phyloP scores from a whole-genome alignment of 441 rosid species.

The Gossypium trilobum region DNA sequence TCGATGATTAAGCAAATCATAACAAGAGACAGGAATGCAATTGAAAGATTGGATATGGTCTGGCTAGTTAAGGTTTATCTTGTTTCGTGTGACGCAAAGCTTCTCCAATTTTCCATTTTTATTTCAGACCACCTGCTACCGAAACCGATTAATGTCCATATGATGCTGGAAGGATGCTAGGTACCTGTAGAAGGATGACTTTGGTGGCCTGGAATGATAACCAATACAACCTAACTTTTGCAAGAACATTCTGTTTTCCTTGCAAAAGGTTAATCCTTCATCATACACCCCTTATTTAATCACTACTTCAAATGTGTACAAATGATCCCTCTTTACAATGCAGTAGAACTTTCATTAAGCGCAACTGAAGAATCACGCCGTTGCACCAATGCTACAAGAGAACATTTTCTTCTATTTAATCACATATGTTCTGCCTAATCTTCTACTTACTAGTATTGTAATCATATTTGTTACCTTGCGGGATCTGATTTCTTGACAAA shows the following conservation, averaged over 20 bases:
- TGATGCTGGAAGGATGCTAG: neutral
- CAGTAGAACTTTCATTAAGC: neutral
- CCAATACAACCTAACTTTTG: neutral
- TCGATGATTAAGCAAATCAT: neutral
- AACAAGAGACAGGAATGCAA: neutral
- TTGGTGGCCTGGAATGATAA: neutral
- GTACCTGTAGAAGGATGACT: neutral
- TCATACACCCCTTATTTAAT: neutral
- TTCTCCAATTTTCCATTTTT: neutral
- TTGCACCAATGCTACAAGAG: neutral
- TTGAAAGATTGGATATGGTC: neutral
- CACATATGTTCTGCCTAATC: neutral
- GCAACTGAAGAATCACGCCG: neutral
- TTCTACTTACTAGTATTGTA: neutral
- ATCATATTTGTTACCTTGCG: neutral
- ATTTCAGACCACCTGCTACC: neutral
- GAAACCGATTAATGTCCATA: neutral
- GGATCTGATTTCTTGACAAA: neutral
- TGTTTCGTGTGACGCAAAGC: neutral
- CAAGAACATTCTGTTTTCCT: neutral
- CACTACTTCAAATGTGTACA: neutral
- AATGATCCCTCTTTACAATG: neutral
- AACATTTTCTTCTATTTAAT: neutral
- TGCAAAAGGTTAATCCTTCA: neutral
- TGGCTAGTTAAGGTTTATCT: neutral